Conservation (phyloP, 257 asterid species). For the Dorcoceras hygrometricum region DNA sequence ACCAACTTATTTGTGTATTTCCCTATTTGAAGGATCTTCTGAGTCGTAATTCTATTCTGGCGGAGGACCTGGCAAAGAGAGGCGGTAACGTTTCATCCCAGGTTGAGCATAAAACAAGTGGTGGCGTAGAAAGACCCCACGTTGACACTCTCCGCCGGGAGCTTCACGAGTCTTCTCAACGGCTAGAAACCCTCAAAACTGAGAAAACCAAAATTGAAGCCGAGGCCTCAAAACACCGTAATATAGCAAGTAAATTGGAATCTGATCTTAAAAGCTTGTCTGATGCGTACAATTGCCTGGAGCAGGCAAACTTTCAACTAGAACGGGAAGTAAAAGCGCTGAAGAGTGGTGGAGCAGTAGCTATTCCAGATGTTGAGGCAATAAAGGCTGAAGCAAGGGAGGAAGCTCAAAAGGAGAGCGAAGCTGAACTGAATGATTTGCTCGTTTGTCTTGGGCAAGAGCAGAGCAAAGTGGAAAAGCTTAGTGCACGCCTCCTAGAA, state of each 20-base stretch:
- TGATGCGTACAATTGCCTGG: slow-evolving; percentile 92
- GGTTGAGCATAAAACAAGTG: slow-evolving; percentile 45
- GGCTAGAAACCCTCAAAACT: slow-evolving; percentile 61
- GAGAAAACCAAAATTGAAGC: slow-evolving; percentile 65
- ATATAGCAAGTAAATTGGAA: slow-evolving; percentile 59
- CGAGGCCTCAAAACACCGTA: slow-evolving; percentile 52
- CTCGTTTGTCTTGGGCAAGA: slow-evolving; percentile 97
- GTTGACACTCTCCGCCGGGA: slow-evolving; percentile 68
- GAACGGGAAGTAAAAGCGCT: slow-evolving; percentile 65
- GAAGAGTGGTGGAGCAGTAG: slow-evolving; percentile 48
- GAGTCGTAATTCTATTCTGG: slow-evolving; percentile 78
- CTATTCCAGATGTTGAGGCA: slow-evolving; percentile 55
- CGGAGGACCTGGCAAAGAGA: slow-evolving; percentile 66
- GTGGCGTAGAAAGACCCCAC: slow-evolving; percentile 66
- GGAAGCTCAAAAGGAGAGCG: slow-evolving; percentile 87
- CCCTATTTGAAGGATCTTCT: slow-evolving; percentile 58
- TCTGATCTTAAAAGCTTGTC: slow-evolving; percentile 86
- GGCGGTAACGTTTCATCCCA: slow-evolving; percentile 55
- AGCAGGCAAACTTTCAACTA: slow-evolving; percentile 68
- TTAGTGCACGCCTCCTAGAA: slow-evolving; percentile 58
- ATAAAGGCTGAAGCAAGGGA: slow-evolving; percentile 77
- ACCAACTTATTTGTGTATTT: neutral
- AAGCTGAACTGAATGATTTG: slow-evolving; percentile 77
- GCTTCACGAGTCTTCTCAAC: slow-evolving; percentile 60
- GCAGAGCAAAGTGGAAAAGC: slow-evolving; percentile 90